phyloP scores from a whole-genome alignment of 2,329 filamentous ascomycete species.

The Fusarium protoensiforme region DNA sequence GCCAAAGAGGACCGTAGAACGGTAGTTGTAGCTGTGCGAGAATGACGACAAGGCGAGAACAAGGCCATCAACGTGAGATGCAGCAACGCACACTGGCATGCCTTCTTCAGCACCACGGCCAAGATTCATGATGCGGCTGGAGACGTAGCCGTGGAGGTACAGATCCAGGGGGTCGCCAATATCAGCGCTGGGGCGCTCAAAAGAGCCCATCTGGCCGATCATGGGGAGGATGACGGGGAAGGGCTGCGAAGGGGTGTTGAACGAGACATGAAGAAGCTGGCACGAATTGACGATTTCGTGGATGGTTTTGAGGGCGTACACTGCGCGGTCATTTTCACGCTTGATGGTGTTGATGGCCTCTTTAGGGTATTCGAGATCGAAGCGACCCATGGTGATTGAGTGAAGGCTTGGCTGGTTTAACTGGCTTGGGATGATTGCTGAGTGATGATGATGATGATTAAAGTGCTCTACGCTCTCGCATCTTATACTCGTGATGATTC shows the following conservation, averaged over 20 bases:
- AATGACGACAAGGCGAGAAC: conserved; percentile 84
- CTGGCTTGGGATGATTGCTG: background rate
- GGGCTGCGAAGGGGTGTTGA: conserved; percentile 70
- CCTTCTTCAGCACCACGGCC: conserved; percentile 56
- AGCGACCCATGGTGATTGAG: conserved; percentile 47
- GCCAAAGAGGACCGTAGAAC: conserved; percentile 82
- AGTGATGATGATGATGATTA: background rate
- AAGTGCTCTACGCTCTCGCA: background rate
- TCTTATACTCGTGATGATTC: conserved; percentile 12
- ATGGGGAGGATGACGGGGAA: conserved; percentile 85
- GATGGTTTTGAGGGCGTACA: conserved; percentile 78
- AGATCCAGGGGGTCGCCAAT: conserved; percentile 75
- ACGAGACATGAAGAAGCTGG: conserved; percentile 84
- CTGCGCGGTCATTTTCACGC: conserved; percentile 71
- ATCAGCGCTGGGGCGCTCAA: conserved; percentile 68
- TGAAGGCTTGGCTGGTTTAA: background rate
- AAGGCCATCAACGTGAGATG: conserved; percentile 81
- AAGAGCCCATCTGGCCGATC: conserved; percentile 86
- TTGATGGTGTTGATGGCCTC: conserved; percentile 73
- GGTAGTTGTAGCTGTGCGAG: conserved; percentile 88
- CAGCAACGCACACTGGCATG: conserved; percentile 77
- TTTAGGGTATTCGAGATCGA: conserved; percentile 70
- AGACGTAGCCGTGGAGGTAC: conserved; percentile 89
- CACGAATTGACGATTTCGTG: conserved; percentile 79
- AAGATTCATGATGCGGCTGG: conserved; percentile 78